A percentile compares a stretch with the other conserved stretches of the same genome.
Conservation (phyloP, 2,329 filamentous ascomycete species). For the Monosporascus sp. region DNA sequence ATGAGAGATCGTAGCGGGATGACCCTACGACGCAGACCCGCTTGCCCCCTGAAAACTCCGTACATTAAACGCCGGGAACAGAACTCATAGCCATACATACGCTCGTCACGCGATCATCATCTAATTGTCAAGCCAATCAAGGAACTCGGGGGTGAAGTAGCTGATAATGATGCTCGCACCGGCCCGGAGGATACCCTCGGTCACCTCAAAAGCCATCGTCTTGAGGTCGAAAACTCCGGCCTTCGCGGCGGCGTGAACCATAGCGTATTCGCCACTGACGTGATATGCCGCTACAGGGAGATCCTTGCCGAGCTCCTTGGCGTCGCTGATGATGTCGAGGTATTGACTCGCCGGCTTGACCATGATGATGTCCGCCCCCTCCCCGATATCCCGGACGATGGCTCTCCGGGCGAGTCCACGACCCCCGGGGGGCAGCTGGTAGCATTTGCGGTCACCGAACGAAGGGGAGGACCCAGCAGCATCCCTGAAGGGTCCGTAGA, state of each 20-base stretch:
- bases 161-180: constrained; percentile 90
- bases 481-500: constrained; percentile 96
- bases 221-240: constrained; percentile 95
- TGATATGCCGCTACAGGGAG: constrained; percentile 94
- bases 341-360: constrained; percentile 96
- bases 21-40: background rate
- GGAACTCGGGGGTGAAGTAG: constrained; percentile 85
- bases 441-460: constrained; percentile 93
- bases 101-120: background rate
- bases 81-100: background rate
- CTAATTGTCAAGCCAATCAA: constrained; percentile 60
- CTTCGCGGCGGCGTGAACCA: constrained; percentile 95
- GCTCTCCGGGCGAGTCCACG: constrained; percentile 87
- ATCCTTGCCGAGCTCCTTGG: constrained; percentile 88
- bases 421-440: constrained; percentile 90
- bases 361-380: constrained; percentile 98
- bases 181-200: constrained; percentile 86
- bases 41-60: background rate
- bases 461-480: constrained; percentile 86
- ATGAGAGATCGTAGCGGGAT: too few relatives aligned
- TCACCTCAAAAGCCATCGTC: constrained; percentile 90
- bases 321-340: constrained; percentile 95
- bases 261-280: constrained; percentile 93
- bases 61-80: background rate
- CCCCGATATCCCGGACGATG: constrained; percentile 82